Percentiles rank a stretch among this genome's conserved stretches.
These are phyloP conservation scores for Viola odorata DNA, from an alignment of 345 rosid genomes.

Conservation along the genomic window DNA sequence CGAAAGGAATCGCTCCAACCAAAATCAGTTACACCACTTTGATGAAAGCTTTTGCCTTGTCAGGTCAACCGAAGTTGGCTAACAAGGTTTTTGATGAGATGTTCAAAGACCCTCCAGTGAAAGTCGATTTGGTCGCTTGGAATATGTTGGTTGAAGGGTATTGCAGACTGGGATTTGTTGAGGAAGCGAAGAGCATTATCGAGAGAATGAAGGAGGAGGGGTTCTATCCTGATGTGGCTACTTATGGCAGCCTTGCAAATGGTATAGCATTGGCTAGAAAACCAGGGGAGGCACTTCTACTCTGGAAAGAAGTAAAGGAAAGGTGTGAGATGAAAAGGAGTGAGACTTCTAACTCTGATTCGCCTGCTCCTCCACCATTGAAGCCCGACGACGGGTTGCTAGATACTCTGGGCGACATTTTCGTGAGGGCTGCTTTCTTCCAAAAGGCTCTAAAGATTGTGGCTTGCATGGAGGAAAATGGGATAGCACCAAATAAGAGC, in stretches of 20 bases:
- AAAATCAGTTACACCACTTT: constrained; percentile 91
- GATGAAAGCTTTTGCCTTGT: constrained; percentile 92
- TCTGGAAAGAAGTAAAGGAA: constrained; percentile 86
- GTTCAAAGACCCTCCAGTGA: constrained; percentile 68
- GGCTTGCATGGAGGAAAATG: constrained; percentile 90
- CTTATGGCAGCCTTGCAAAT: constrained; percentile 81
- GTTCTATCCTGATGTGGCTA: constrained; percentile 64
- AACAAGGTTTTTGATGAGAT: constrained; percentile 86
- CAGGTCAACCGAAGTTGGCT: constrained; percentile 87
- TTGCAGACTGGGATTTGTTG: constrained; percentile 65
- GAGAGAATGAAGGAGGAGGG: constrained; percentile 68
- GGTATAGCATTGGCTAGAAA: constrained; percentile 80
- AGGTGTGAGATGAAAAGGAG: constrained; percentile 36
- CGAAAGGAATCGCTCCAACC: constrained; percentile 65
- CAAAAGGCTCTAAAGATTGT: constrained; percentile 83
- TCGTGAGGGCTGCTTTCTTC: constrained; percentile 88
- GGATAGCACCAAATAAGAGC: constrained; percentile 77
- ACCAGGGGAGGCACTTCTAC: constrained; percentile 91
- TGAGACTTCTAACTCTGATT: constrained; percentile 26
- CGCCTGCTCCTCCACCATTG: constrained; percentile 38
- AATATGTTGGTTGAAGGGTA: constrained; percentile 88
- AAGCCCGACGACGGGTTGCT: constrained; percentile 71
- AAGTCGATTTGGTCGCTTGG: constrained; percentile 84
- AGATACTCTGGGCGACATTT: constrained; percentile 74
- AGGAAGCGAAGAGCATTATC: constrained; percentile 68